Evolutionary conservation across 2,329 filamentous ascomycete species (phyloP).

Genomic region (Alternaria angustiovoidea): DNA sequence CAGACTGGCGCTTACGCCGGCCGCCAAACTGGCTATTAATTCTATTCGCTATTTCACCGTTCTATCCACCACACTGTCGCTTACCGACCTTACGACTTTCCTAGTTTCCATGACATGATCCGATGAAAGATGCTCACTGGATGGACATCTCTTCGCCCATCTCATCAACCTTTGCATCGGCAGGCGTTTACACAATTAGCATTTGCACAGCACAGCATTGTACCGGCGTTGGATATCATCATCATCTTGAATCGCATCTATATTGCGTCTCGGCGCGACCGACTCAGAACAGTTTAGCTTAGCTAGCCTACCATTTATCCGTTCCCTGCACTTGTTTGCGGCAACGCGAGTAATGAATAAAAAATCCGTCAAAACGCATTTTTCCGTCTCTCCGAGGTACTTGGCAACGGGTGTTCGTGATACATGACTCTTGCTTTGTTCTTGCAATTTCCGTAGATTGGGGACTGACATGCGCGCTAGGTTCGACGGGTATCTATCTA

Average conservation of each 20-base stretch:
- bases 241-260: conserved; percentile 8
- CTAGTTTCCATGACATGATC: conserved; percentile 22
- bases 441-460: conserved; percentile 22
- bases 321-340: conserved; percentile 1
- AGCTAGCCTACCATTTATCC: conserved; percentile 4
- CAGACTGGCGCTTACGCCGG: conserved; percentile 36
- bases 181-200: conserved; percentile 15
- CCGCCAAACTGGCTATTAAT: conserved; percentile 44
- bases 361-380: conserved; percentile 2
- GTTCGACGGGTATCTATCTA: conserved; percentile 18
- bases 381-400: conserved; percentile 6
- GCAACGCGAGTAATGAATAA: conserved; percentile 23
- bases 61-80: conserved; percentile 38
- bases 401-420: conserved; percentile 12
- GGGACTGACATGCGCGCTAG: conserved; percentile 15
- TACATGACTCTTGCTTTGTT: conserved; percentile 1
- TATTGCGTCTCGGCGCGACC: conserved; percentile 7
- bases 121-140: conserved; percentile 18
- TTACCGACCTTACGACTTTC: conserved; percentile 29
- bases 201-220: conserved; percentile 19
- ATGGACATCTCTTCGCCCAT: conserved; percentile 20
- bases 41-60: conserved; percentile 32
- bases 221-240: conserved; percentile 17
- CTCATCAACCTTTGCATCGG: conserved; percentile 12
- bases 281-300: conserved; percentile 6